These are phyloP conservation scores for Pistacia atlantica DNA, from an alignment of 345 rosid genomes.

Conservation along the genomic window DNA sequence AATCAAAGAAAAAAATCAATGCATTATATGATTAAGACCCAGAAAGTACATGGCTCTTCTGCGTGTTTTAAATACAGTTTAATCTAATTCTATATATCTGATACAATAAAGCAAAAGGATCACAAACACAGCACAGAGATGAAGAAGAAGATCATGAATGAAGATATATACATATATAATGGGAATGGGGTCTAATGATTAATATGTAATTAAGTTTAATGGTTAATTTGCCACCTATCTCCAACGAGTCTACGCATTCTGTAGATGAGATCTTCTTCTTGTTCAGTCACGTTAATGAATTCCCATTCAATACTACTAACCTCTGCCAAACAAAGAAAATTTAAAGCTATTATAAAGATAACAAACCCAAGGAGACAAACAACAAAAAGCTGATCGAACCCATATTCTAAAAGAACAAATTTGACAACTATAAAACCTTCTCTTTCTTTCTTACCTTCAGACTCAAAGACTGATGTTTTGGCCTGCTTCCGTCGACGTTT, in stretches of 20 bases:
- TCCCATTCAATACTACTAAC: slow-evolving; percentile 69
- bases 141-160: background rate
- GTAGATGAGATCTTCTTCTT: slow-evolving; percentile 70
- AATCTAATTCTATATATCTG: no score
- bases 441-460: slow-evolving; percentile 10
- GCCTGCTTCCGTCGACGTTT: slow-evolving; percentile 3
- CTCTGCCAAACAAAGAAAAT: slow-evolving; percentile 37
- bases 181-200: no score
- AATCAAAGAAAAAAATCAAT: no score
- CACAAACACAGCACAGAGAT: background rate
- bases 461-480: background rate
- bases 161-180: no score
- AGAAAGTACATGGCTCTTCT: no score
- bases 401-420: slow-evolving; percentile 18
- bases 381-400: background rate
- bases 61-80: no score
- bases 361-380: background rate
- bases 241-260: slow-evolving; percentile 72
- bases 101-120: background rate
- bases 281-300: slow-evolving; percentile 55
- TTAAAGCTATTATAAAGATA: background rate
- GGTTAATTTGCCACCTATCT: slow-evolving; percentile 41
- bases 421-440: no score
- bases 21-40: no score
- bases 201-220: background rate